phyloP scores from a whole-genome alignment of 1,139 yeast genomes.

The Geotrichum fermentans region DNA sequence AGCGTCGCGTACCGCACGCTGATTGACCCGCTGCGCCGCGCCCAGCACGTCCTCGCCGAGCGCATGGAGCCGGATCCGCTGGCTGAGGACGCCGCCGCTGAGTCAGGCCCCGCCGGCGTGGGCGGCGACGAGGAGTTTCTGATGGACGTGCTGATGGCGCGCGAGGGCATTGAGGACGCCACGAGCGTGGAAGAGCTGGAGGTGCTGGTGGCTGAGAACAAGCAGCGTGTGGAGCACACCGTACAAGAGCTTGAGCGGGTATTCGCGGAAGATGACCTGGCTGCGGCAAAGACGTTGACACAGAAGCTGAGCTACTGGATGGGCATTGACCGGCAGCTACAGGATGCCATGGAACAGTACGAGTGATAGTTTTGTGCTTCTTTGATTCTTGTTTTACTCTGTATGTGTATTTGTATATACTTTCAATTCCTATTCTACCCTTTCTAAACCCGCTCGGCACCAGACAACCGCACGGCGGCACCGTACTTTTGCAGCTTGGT shows the following conservation, averaged over 20 bases:
- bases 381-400: not conserved
- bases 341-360: constrained; percentile 42
- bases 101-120: too few species aligned
- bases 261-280: constrained; percentile 44
- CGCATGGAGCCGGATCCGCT: constrained; percentile 41
- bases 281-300: constrained; percentile 59
- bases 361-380: not conserved
- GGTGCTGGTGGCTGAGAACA: constrained; percentile 51
- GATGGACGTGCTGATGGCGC: constrained; percentile 74
- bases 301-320: constrained; percentile 79
- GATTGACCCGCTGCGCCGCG: constrained; percentile 63
- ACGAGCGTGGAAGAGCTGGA: constrained; percentile 53
- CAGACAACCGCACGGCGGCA: constrained; percentile 92
- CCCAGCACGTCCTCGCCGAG: constrained; percentile 50
- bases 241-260: constrained; percentile 41
- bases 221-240: constrained; percentile 45
- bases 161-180: constrained; percentile 68
- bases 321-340: constrained; percentile 66
- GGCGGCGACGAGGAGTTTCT: constrained; percentile 54
- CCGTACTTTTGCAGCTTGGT: constrained; percentile 96
- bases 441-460: constrained; percentile 56
- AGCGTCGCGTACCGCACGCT: constrained; percentile 74
- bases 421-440: too few species aligned
- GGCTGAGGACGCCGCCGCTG: constrained; percentile 31
- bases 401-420: too few species aligned